A percentile compares a stretch with the other conserved stretches of the same genome.
Evolutionary conservation across 768 basidiomycete genomes (phyloP).

Genomic region (Tricholoma bakamatsutake): DNA sequence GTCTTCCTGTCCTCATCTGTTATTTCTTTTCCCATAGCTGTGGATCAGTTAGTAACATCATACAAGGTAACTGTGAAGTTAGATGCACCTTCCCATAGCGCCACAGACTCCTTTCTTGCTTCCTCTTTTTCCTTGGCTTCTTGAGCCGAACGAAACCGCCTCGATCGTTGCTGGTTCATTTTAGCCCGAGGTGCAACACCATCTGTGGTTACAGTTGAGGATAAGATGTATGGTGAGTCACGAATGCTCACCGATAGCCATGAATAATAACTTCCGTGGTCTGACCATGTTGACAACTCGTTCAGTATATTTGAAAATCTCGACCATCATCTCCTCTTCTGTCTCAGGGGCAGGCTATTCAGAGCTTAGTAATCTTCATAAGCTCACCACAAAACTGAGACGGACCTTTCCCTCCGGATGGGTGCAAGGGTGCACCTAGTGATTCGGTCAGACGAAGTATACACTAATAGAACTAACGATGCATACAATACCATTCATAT

Average conservation of each 20-base stretch:
- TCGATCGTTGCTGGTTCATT: conserved; percentile 99
- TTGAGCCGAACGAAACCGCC: conserved; percentile 92
- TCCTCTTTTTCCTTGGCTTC: conserved; percentile 94
- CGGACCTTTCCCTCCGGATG: conserved; percentile 92
- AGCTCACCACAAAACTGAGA: conserved; percentile 10
- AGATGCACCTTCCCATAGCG: conserved; percentile 74
- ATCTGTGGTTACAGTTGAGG: conserved; percentile 40
- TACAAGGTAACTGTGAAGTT: not conserved
- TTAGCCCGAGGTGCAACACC: conserved; percentile 98
- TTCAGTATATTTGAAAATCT: conserved; percentile 95
- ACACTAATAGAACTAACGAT: conserved; percentile 20
- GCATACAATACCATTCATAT: conserved; percentile 97
- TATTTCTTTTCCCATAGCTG: conserved; percentile 89
- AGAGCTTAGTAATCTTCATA: conserved; percentile 1
- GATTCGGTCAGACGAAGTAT: not conserved
- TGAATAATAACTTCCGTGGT: conserved; percentile 91
- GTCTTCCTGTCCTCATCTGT: conserved; percentile 80
- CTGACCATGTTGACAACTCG: conserved; percentile 96
- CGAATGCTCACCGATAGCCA: conserved; percentile 82
- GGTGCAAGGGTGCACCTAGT: conserved; percentile 94
- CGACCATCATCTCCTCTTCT: conserved; percentile 99
- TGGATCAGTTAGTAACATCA: not conserved
- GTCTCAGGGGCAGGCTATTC: conserved; percentile 89
- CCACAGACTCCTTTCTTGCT: conserved; percentile 74
- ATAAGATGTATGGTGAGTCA: not conserved